A percentile compares a stretch with the other conserved stretches of the same genome.
phyloP scores from a whole-genome alignment of 495 filamentous ascomycete genomes.

The Geopyxis carbonaria region DNA sequence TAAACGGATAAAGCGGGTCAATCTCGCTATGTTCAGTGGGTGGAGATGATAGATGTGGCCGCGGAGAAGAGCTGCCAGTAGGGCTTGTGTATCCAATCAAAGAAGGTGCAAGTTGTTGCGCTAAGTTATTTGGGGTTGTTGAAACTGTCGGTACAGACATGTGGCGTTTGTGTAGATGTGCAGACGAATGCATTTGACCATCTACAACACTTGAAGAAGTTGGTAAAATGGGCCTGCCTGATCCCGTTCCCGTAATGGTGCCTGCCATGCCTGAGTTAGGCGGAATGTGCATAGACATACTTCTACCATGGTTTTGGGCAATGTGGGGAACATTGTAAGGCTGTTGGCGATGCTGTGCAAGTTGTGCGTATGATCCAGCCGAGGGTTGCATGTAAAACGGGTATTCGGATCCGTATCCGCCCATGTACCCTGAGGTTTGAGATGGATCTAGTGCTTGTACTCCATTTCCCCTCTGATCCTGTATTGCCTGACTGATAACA shows the following conservation, averaged over 20 bases:
- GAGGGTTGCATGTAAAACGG: conserved; percentile 23
- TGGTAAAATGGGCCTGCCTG: too few species aligned
- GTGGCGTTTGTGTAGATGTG: too few species aligned
- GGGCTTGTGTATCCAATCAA: too few species aligned
- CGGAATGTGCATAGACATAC: conserved; percentile 23
- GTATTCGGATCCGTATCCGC: conserved; percentile 30
- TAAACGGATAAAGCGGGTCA: conserved; percentile 1
- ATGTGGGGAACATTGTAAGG: conserved; percentile 28
- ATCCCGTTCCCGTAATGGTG: too few species aligned
- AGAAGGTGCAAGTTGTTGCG: background rate
- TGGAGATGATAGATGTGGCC: background rate
- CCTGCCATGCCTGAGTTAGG: too few species aligned
- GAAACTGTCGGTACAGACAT: too few species aligned
- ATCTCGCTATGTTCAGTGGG: background rate
- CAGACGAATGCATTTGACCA: too few species aligned
- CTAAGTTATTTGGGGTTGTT: too few species aligned
- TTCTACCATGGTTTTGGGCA: conserved; percentile 20
- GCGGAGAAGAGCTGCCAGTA: background rate
- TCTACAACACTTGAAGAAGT: too few species aligned
- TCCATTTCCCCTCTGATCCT: conserved; percentile 27
- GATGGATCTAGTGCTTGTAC: too few species aligned
- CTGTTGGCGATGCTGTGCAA: conserved; percentile 18
- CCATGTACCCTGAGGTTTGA: too few species aligned
- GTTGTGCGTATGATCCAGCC: too few species aligned
- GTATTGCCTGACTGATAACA: conserved; percentile 29